These are phyloP conservation scores for Penicillium olsonii DNA, from an alignment of 2,329 filamentous ascomycete species.

Conservation along the genomic window DNA sequence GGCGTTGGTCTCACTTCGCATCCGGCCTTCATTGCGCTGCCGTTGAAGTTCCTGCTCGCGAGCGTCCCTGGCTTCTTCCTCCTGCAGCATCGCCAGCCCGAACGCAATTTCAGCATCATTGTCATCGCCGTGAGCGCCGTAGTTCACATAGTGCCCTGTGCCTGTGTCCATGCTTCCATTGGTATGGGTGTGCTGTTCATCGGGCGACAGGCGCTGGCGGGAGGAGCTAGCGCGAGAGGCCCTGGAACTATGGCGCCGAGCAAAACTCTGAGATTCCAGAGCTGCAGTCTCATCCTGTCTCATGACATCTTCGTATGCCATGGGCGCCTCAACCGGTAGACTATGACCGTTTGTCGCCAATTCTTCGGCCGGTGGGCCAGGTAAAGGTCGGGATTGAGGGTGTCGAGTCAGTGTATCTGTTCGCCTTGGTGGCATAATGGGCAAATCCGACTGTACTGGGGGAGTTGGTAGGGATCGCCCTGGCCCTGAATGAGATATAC, in stretches of 20 bases:
- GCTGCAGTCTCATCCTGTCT: constrained; percentile 58
- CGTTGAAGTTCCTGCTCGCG: constrained; percentile 22
- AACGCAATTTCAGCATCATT: constrained; percentile 87
- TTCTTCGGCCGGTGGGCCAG: constrained; percentile 56
- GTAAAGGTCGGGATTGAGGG: constrained; percentile 60
- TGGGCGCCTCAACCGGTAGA: background rate
- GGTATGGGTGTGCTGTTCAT: constrained; percentile 48
- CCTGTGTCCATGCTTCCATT: constrained; percentile 52
- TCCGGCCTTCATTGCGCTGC: constrained; percentile 48
- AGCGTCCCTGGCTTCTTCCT: constrained; percentile 62
- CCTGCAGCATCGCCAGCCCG: constrained; percentile 77
- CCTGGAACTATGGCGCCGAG: constrained; percentile 28
- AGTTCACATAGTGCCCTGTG: constrained; percentile 47
- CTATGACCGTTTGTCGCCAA: constrained; percentile 19
- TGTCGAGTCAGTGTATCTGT: constrained; percentile 58
- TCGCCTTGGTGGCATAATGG: constrained; percentile 52
- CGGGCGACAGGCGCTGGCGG: constrained; percentile 38
- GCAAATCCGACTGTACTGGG: constrained; percentile 53
- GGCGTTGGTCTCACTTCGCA: constrained; percentile 58
- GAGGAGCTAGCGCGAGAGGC: constrained; percentile 24
- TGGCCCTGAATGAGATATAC: constrained; percentile 33
- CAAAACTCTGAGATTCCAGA: constrained; percentile 35
- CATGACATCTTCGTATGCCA: constrained; percentile 58
- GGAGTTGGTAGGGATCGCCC: constrained; percentile 49
- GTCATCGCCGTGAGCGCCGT: constrained; percentile 64